Evolutionary conservation across 345 rosid genomes (phyloP).

Genomic region (Eucalyptus pumila): DNA sequence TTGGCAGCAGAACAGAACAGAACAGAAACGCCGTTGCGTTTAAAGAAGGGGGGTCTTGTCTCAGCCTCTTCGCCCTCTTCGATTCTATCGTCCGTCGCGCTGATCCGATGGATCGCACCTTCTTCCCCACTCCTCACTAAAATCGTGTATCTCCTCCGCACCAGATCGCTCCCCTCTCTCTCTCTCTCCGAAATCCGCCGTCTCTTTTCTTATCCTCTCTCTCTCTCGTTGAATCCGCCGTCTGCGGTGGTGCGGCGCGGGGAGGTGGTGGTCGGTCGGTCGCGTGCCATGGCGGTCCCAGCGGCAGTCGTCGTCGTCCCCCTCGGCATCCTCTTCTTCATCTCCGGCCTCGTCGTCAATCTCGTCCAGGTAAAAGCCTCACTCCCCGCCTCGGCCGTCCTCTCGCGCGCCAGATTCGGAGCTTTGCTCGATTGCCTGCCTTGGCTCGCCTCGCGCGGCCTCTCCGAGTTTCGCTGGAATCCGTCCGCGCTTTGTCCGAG

Average conservation of each 20-base stretch:
- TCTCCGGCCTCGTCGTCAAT: conserved; percentile 86
- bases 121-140: background rate
- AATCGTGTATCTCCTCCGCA: background rate
- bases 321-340: conserved; percentile 62
- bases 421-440: background rate
- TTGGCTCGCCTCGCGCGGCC: background rate
- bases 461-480: background rate
- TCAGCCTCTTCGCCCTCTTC: background rate
- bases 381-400: background rate
- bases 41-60: background rate
- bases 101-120: background rate
- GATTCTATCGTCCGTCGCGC: background rate
- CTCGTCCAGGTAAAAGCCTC: conserved; percentile 54
- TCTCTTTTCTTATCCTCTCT: background rate
- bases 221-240: background rate
- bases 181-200: background rate
- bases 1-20: background rate
- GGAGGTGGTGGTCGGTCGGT: background rate
- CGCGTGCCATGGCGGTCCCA: conserved; percentile 42
- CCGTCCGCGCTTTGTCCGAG: background rate
- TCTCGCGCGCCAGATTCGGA: background rate
- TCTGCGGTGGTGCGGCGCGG: background rate
- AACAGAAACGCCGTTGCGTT: background rate
- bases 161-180: background rate
- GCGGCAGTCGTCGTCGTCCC: conserved; percentile 81